A percentile compares a stretch with the other conserved stretches of the same genome.
phyloP scores from a whole-genome alignment of 768 basidiomycete species.

The Amanita jacksonii region DNA sequence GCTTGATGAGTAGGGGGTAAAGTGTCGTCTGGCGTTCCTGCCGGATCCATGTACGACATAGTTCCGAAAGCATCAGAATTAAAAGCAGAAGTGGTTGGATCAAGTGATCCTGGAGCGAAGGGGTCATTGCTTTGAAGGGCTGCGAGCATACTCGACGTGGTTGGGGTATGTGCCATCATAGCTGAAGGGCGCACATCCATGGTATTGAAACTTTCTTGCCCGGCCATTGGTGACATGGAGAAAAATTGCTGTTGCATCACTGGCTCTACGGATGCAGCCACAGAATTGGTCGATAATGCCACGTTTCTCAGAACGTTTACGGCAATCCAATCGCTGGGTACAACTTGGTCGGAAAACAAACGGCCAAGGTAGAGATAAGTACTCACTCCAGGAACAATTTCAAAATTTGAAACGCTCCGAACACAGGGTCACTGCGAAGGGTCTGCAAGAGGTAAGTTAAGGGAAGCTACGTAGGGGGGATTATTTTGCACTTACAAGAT shows the following conservation, averaged over 20 bases:
- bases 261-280: conserved; percentile 86
- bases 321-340: conserved; percentile 83
- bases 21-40: conserved; percentile 54
- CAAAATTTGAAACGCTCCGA: conserved; percentile 87
- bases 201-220: conserved; percentile 67
- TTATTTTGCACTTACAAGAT: conserved; percentile 48
- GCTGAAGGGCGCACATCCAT: conserved; percentile 54
- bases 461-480: background rate
- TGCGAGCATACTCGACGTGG: conserved; percentile 86
- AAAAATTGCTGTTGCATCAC: conserved; percentile 89
- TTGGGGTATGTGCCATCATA: conserved; percentile 73
- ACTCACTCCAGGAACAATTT: conserved; percentile 86
- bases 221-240: conserved; percentile 81
- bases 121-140: conserved; percentile 65
- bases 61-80: conserved; percentile 60
- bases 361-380: conserved; percentile 10
- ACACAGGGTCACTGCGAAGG: conserved; percentile 86
- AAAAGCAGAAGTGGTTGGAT: conserved; percentile 52
- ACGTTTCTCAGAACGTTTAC: conserved; percentile 82
- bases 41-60: conserved; percentile 69
- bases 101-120: conserved; percentile 57
- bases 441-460: conserved; percentile 40
- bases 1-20: conserved; percentile 49
- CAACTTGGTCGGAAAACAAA: conserved; percentile 12
- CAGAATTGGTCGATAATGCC: conserved; percentile 83